Base-by-base conservation (phyloP, 805 yeast species). In the Wickerhamiella siamensis region DNA sequence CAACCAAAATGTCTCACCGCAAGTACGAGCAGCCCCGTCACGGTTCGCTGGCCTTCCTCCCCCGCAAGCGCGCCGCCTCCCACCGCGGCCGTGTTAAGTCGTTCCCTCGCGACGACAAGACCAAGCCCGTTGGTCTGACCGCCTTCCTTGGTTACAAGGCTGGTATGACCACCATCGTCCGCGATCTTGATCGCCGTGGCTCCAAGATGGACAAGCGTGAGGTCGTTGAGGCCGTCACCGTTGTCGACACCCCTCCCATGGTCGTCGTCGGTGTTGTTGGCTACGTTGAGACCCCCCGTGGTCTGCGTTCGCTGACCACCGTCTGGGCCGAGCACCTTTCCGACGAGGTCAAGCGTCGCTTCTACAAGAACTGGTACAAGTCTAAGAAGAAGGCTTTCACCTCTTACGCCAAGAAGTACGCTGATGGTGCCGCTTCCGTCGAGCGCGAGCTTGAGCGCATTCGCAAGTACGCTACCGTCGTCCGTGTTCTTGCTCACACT, bases 301-400 rank as follows among this genome's bases (percentile, higher is more conserved):
- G 98, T 75, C 79, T 91, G 67, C 86, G 98, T 75, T 84, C 98
- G 53, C 80, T 91, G 71, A 84, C 97, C 71, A 91, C 98, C 65
- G 98, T 91, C 68, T 91, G 98, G 98, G 98, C 98, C 65, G 97
- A 91, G 79, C 98, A 91, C 75, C 79, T 91, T 67, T 82, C 95
- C 64, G 98, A 91, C 69, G 98, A 91, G 74, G 78, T 91, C 72
- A 88, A 80, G 83, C 84, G 98, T 79, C 84, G 96, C 78, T 91
- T 91, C 95, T 91, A 91, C 95, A 91, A 87, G 84, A 91, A 88
- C 95, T 91, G 98, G 98, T 91, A 83, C 95, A 87, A 87, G 80
- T 80, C 95, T 60, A 91, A 91, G 88, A 91, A 91, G 95, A 87
- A 87, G 88, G 98, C 98, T 65, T 91, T 91, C 93, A 83, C 97